Evolutionary conservation across 1,284 basidiomycete genomes (phyloP).

Genomic region (Thecaphora thlaspeos): DNA sequence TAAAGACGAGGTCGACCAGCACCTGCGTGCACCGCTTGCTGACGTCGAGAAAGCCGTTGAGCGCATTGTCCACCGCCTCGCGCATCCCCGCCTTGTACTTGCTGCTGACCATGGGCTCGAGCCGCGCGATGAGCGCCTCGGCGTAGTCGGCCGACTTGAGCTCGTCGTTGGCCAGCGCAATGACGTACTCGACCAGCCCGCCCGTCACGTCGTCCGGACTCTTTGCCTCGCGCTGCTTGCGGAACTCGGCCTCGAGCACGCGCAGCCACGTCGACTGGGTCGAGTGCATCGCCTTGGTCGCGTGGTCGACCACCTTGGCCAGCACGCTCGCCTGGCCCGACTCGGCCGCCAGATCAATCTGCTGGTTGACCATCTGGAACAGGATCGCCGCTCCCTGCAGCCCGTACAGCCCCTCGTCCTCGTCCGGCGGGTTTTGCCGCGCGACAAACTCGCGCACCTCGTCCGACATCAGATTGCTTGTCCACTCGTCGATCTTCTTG

Average conservation of each 20-base stretch:
- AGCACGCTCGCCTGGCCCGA: conserved; percentile 93
- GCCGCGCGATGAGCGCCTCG: conserved; percentile 77
- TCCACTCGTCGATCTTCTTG: conserved; percentile 96
- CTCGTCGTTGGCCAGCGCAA: conserved; percentile 98
- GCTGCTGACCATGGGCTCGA: conserved; percentile 87
- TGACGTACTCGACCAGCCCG: conserved; percentile 91
- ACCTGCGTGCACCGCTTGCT: conserved; percentile 94
- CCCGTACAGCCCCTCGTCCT: conserved; percentile 86
- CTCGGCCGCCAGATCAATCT: conserved; percentile 90
- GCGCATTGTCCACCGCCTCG: conserved; percentile 87
- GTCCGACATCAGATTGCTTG: conserved; percentile 85
- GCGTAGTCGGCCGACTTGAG: conserved; percentile 93
- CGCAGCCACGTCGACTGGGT: conserved; percentile 86
- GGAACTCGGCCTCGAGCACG: conserved; percentile 79
- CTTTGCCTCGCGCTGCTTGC: conserved; percentile 72
- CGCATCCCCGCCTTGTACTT: conserved; percentile 84
- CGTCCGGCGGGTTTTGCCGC: conserved; percentile 80
- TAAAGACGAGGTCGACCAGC: conserved; percentile 90
- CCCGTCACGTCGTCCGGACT: conserved; percentile 83
- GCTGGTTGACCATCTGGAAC: conserved; percentile 96
- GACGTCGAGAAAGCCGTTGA: conserved; percentile 96
- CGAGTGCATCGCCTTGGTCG: conserved; percentile 83
- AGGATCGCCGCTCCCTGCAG: conserved; percentile 90
- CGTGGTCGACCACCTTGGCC: conserved; percentile 83
- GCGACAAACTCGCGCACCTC: conserved; percentile 82